Conservation (phyloP, 2,329 filamentous ascomycete genomes). For the Colletotrichum chrysophilum region DNA sequence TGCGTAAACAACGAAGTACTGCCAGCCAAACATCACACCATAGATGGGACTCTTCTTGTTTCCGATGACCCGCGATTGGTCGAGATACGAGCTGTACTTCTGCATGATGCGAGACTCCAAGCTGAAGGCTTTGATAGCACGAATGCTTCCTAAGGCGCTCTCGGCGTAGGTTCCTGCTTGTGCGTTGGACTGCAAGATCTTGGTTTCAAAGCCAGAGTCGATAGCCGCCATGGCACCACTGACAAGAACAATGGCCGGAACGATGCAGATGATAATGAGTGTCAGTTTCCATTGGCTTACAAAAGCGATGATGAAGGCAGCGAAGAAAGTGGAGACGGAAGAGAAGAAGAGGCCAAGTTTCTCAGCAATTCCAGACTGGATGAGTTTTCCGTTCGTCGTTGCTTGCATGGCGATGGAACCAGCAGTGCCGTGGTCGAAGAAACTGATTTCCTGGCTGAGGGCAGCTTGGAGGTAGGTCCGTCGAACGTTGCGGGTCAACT, state of each 20-base stretch:
- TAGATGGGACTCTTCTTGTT: constrained; percentile 34
- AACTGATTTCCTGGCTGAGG: constrained; percentile 55
- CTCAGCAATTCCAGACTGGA: constrained; percentile 39
- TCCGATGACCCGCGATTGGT: constrained; percentile 27
- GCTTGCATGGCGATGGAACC: constrained; percentile 44
- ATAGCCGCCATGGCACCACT: constrained; percentile 25
- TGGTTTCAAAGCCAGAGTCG: constrained; percentile 27
- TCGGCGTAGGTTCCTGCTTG: constrained; percentile 31
- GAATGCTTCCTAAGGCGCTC: constrained; percentile 23
- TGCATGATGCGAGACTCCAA: constrained; percentile 13
- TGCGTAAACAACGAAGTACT: constrained; percentile 43
- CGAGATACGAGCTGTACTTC: constrained; percentile 8
- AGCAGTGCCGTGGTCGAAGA: constrained; percentile 46
- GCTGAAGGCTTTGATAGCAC: constrained; percentile 22
- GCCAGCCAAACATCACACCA: constrained; percentile 34
- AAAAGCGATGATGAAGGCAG: constrained; percentile 40
- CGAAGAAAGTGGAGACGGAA: constrained; percentile 35
- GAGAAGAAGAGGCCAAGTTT: constrained; percentile 39
- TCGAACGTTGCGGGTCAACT: constrained; percentile 52
- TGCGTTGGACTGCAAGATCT: constrained; percentile 28
- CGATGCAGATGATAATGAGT: constrained; percentile 47
- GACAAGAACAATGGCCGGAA: constrained; percentile 26
- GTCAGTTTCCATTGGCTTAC: constrained; percentile 44
- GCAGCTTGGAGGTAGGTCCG: constrained; percentile 53
- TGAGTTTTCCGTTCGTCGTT: constrained; percentile 42